A percentile compares a stretch with the other conserved stretches of the same genome.
phyloP scores from a whole-genome alignment of 2,329 filamentous ascomycete genomes.

The Clonostachys byssicola region DNA sequence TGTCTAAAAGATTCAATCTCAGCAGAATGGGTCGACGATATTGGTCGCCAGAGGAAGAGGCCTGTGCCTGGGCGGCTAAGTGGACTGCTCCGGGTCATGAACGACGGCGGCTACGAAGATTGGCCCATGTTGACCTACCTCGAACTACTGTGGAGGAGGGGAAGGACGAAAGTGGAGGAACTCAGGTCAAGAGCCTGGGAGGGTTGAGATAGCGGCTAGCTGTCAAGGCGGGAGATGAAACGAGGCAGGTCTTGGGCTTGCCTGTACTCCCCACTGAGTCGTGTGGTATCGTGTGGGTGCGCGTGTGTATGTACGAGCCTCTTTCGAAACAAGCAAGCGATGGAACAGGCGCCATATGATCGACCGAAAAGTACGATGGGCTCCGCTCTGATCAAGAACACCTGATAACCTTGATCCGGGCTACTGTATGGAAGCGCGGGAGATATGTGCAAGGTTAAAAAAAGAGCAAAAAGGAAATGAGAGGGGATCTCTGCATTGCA shows the following conservation, averaged over 20 bases:
- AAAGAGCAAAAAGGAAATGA: conserved; percentile 1
- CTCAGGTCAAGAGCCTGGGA: not conserved
- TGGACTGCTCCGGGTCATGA: not conserved
- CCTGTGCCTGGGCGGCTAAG: conserved; percentile 42
- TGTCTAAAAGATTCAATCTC: conserved; percentile 41
- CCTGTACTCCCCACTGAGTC: too few relatives aligned
- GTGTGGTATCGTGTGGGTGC: too few relatives aligned
- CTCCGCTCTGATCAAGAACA: too few relatives aligned
- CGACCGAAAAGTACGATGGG: too few relatives aligned
- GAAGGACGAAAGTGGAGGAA: not conserved
- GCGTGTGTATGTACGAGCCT: too few relatives aligned
- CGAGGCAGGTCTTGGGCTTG: too few relatives aligned
- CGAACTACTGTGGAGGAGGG: not conserved
- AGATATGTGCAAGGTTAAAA: not conserved
- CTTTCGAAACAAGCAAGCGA: too few relatives aligned
- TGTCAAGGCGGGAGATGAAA: not conserved
- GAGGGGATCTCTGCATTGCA: not conserved
- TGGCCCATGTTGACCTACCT: too few relatives aligned
- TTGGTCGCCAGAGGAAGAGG: conserved; percentile 46
- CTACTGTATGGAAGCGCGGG: too few relatives aligned
- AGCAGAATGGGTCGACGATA: conserved; percentile 37
- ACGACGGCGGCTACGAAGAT: too few relatives aligned
- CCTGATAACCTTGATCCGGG: too few relatives aligned
- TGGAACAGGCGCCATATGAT: too few relatives aligned
- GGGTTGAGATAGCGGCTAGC: not conserved